Base-by-base conservation (phyloP, 139 green algal species). In the Limnomonas spitsbergensis region DNA sequence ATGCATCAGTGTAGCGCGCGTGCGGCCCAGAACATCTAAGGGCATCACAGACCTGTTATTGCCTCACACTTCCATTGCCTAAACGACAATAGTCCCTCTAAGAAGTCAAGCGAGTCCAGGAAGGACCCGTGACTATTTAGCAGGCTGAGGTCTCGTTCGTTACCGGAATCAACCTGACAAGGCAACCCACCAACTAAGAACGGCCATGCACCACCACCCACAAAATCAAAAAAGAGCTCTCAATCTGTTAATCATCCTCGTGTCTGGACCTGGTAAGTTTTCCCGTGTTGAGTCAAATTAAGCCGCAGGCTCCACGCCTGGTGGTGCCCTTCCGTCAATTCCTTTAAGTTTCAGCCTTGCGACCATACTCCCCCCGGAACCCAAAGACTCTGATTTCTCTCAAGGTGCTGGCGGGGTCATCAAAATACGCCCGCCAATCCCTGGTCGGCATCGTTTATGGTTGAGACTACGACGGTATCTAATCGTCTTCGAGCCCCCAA, bases 401-500 rank as follows among this genome's bases (percentile, higher is more conserved):
- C 94, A 95, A 98, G 94, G 94, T 98, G 93, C 93, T 95, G 92
- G 92, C 86, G 88, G 90, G n/a, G n/a, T n/a, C n/a, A n/a, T n/a
- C n/a, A n/a, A n/a, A n/a, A n/a, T n/a, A n/a, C n/a, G n/a, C n/a
- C n/a, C n/a, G n/a, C n/a, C n/a, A n/a, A n/a, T n/a, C n/a, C n/a
- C n/a, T n/a, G n/a, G n/a, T n/a, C n/a, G n/a, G n/a, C n/a, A n/a
- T n/a, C n/a, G n/a, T n/a, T n/a, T n/a, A n/a, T n/a, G 47, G 47
- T 61, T 61, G 47, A 61, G 94, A 98, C 94, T 98, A 98, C 90
- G 94, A 98, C 91, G 94, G 93, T 98, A 98, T 98, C 94, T 98
- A 94, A 98, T 97, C 94, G 90, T 98, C 94, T 98, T 98, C 94
- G 93, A 98, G 91, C 94, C 94, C 94, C 94, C 93, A 97, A 97